Conservation (phyloP, 768 basidiomycete species). For the Obba rivulosa region DNA sequence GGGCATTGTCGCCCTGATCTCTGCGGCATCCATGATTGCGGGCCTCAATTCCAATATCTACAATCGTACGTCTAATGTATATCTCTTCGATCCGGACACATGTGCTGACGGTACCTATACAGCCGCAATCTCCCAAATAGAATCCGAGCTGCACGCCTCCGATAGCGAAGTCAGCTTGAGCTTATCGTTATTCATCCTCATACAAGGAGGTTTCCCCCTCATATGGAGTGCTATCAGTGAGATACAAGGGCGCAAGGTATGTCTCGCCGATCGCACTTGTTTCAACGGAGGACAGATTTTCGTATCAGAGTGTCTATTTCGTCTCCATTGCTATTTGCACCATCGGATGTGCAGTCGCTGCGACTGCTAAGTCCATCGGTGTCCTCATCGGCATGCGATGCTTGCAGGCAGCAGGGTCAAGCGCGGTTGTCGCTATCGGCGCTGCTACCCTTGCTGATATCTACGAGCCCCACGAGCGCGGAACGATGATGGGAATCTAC, state of each 20-base stretch:
- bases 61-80: constrained; percentile 44
- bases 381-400: constrained; percentile 64
- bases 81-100: constrained; percentile 2
- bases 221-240: constrained; percentile 70
- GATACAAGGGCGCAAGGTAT: constrained; percentile 68
- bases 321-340: constrained; percentile 47
- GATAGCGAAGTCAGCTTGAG: constrained; percentile 59
- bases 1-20: constrained; percentile 39
- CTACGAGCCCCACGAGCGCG: constrained; percentile 68
- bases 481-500: constrained; percentile 75
- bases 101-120: neutral
- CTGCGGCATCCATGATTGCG: constrained; percentile 51
- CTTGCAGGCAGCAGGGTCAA: constrained; percentile 67
- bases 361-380: constrained; percentile 46
- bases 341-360: constrained; percentile 51
- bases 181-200: constrained; percentile 65
- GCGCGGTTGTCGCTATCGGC: constrained; percentile 66
- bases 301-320: constrained; percentile 46
- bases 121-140: constrained; percentile 64
- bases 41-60: constrained; percentile 57
- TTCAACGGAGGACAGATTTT: neutral
- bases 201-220: constrained; percentile 66
- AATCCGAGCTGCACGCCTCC: constrained; percentile 53
- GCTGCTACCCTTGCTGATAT: constrained; percentile 78
- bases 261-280: constrained; percentile 8